Percentiles rank a stretch among this genome's conserved stretches.
phyloP scores from a whole-genome alignment of 768 basidiomycete species.

The Termitomyces sp. region DNA sequence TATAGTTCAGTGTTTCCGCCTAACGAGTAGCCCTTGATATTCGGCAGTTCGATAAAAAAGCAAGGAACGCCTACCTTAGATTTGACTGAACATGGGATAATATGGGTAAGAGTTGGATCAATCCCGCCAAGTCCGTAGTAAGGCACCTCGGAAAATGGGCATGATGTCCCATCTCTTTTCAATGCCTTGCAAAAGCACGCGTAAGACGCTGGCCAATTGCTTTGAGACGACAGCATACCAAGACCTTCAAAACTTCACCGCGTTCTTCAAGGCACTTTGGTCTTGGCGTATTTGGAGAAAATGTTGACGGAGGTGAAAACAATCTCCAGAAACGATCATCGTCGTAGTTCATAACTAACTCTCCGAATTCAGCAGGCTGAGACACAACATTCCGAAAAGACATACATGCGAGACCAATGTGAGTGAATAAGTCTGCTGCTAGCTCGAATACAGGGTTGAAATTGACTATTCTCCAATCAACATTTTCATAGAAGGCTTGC shows the following conservation, averaged over 20 bases:
- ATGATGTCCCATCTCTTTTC: slow-evolving; percentile 16
- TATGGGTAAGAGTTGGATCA: slow-evolving; percentile 8
- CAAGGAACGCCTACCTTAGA: slow-evolving; percentile 3
- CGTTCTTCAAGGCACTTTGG: neutral
- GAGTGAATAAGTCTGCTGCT: slow-evolving; percentile 13
- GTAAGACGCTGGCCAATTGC: neutral
- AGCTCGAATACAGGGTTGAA: slow-evolving; percentile 12
- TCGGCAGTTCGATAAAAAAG: neutral
- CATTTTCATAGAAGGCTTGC: slow-evolving; percentile 11
- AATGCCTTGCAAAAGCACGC: neutral
- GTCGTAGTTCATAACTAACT: slow-evolving; percentile 7
- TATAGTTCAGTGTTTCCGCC: slow-evolving; percentile 9
- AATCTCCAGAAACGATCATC: slow-evolving; percentile 1
- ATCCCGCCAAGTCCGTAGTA: slow-evolving; percentile 5
- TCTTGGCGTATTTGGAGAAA: neutral
- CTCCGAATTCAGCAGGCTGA: neutral
- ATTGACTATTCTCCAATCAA: slow-evolving; percentile 4
- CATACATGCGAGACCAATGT: slow-evolving; percentile 15
- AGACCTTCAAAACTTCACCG: slow-evolving; percentile 3
- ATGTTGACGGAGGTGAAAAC: slow-evolving; percentile 1
- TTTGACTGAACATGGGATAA: slow-evolving; percentile 10
- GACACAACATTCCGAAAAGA: neutral
- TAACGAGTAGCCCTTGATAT: neutral
- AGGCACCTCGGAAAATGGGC: slow-evolving; percentile 9
- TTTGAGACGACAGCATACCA: neutral